Conservation (phyloP, 305 asterid species). For the Fraxinus xanthoxyloides region DNA sequence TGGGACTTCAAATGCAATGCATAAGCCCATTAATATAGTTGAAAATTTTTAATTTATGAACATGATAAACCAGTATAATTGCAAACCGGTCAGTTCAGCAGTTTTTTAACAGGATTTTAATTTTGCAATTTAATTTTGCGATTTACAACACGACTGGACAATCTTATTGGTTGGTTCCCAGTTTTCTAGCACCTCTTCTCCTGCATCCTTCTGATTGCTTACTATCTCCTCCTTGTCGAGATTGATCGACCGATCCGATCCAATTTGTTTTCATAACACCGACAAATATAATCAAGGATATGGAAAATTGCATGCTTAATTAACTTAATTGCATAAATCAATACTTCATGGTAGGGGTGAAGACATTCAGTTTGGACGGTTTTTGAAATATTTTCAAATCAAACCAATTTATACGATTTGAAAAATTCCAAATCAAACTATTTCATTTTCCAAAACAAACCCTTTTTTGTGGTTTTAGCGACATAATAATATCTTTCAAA, state of each 20-base stretch:
- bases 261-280: background rate
- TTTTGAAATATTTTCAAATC: background rate
- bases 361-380: background rate
- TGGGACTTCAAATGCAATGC: background rate
- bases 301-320: background rate
- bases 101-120: background rate
- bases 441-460: background rate
- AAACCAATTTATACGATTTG: too few species aligned
- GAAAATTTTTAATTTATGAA: background rate
- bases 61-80: background rate
- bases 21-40: background rate
- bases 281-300: background rate
- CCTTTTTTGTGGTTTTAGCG: background rate
- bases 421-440: background rate
- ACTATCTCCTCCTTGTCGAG: too few species aligned
- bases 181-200: background rate
- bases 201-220: too few species aligned
- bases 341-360: background rate
- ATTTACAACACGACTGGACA: background rate
- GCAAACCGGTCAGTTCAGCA: background rate
- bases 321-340: background rate
- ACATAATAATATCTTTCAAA: background rate
- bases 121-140: background rate
- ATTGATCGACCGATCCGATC: too few species aligned
- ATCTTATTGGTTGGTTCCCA: background rate